Percentiles rank a stretch among this genome's conserved stretches.
Evolutionary conservation across 805 yeast species (phyloP).

Genomic region (Lachancea mirantina): DNA sequence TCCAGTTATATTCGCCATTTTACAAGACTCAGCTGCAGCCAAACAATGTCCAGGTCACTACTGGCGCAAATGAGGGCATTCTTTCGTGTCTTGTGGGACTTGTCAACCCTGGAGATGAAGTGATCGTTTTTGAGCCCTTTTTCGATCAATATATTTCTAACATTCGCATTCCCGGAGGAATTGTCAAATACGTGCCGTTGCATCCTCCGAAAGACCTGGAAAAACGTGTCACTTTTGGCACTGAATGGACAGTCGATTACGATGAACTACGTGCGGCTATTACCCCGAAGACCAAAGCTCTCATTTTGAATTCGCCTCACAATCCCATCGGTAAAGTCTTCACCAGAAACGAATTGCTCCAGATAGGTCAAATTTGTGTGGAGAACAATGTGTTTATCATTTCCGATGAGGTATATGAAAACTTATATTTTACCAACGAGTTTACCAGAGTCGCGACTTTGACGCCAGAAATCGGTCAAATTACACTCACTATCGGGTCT

Average conservation of each 20-base stretch:
- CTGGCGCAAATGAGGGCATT: constrained; percentile 98
- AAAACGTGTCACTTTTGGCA: constrained; percentile 58
- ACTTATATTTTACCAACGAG: constrained; percentile 58
- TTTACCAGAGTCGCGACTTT: constrained; percentile 84
- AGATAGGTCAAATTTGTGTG: constrained; percentile 77
- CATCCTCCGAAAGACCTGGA: constrained; percentile 74
- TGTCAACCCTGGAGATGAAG: constrained; percentile 85
- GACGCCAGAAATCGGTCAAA: constrained; percentile 65
- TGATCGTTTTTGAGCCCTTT: constrained; percentile 91
- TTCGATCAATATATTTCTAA: constrained; percentile 95
- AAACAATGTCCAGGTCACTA: constrained; percentile 60
- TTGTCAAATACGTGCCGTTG: constrained; percentile 77
- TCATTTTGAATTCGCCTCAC: constrained; percentile 90
- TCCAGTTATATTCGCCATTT: constrained; percentile 62
- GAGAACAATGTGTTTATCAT: constrained; percentile 75
- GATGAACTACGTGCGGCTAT: constrained; percentile 67
- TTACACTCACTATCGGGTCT: constrained; percentile 88
- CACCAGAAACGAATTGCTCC: constrained; percentile 61
- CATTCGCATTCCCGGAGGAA: constrained; percentile 90
- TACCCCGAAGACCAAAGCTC: constrained; percentile 69
- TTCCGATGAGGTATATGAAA: constrained; percentile 94
- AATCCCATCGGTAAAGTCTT: constrained; percentile 94
- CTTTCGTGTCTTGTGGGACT: constrained; percentile 78
- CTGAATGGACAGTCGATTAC: constrained; percentile 84
- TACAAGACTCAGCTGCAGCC: constrained; percentile 45